These are phyloP conservation scores for Rubia yunnanensis DNA, from an alignment of 257 asterid species.

Conservation along the genomic window DNA sequence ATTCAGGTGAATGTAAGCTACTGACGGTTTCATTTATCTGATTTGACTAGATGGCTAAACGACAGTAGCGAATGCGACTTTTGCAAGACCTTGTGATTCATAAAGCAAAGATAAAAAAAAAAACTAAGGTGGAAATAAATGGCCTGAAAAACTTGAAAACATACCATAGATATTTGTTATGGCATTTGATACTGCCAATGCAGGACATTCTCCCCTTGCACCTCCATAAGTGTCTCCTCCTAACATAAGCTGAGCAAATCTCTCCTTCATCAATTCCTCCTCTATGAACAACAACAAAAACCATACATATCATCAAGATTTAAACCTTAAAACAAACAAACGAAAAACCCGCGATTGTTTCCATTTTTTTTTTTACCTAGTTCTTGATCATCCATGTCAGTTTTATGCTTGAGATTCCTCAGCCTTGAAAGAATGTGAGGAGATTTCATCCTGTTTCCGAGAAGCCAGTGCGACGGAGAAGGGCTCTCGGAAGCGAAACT, in stretches of 20 bases:
- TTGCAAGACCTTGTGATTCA: no score
- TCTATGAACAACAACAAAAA: conserved; percentile 16
- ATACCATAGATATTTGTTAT: conserved; percentile 86
- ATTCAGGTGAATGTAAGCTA: no score
- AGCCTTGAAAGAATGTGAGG: conserved; percentile 57
- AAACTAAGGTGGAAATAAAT: not conserved
- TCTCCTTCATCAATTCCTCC: conserved; percentile 87
- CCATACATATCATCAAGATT: no score
- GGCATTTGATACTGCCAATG: conserved; percentile 78
- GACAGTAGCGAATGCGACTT: no score
- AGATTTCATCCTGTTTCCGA: conserved; percentile 46
- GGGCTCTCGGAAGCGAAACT: conserved; percentile 32
- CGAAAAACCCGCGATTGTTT: no score
- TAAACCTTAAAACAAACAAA: no score
- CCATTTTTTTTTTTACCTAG: conserved; percentile 16
- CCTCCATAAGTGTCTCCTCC: conserved; percentile 97
- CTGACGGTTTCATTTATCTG: no score
- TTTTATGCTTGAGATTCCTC: conserved; percentile 55
- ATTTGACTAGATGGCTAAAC: no score
- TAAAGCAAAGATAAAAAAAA: no score
- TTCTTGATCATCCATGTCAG: conserved; percentile 18
- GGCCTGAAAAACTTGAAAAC: no score
- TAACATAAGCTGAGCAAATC: conserved; percentile 67
- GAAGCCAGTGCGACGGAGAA: conserved; percentile 52
- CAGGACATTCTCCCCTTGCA: conserved; percentile 77